Percentiles rank a stretch among this genome's conserved stretches.
Evolutionary conservation across 2,329 filamentous ascomycete genomes (phyloP).

Genomic region (Fusarium verrucosum): DNA sequence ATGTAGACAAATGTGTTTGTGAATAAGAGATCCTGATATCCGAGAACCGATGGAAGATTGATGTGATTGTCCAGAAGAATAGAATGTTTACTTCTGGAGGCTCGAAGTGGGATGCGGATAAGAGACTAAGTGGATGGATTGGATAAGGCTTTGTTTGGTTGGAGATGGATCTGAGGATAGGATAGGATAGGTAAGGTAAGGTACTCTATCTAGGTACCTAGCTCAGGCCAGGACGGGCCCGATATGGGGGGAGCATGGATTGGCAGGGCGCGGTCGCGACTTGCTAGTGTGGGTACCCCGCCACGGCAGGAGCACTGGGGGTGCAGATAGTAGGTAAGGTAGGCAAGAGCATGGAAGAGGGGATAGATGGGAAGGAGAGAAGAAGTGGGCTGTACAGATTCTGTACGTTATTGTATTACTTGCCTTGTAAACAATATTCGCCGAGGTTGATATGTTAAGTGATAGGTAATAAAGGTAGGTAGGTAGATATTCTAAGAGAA

Average conservation of each 20-base stretch:
- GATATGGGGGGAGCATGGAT: conserved; percentile 45
- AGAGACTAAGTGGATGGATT: conserved; percentile 31
- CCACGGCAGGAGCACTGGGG: conserved; percentile 36
- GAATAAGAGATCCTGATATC: conserved; percentile 19
- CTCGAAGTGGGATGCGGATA: conserved; percentile 37
- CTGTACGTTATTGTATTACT: neutral
- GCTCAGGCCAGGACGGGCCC: conserved; percentile 12
- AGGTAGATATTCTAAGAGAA: neutral
- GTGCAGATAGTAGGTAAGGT: conserved; percentile 32
- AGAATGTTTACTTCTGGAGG: conserved; percentile 30
- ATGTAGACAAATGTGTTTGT: conserved; percentile 18
- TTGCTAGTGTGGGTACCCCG: conserved; percentile 53
- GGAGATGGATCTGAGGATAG: conserved; percentile 37
- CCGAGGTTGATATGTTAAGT: neutral
- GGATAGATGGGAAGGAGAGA: neutral
- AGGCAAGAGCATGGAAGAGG: conserved; percentile 3
- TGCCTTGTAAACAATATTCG: neutral
- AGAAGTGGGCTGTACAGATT: neutral
- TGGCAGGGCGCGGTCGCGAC: conserved; percentile 45
- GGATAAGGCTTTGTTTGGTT: conserved; percentile 34
- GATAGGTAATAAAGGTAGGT: neutral
- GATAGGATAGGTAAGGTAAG: too few species aligned
- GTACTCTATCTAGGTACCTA: neutral
- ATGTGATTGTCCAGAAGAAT: conserved; percentile 24
- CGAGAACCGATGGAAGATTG: conserved; percentile 15